Evolutionary conservation across 371 early-diverging fungal genomes (phyloP), one percentile per base, ranked within the genome.

Genomic region (Lichtheimia corymbifera): DNA sequence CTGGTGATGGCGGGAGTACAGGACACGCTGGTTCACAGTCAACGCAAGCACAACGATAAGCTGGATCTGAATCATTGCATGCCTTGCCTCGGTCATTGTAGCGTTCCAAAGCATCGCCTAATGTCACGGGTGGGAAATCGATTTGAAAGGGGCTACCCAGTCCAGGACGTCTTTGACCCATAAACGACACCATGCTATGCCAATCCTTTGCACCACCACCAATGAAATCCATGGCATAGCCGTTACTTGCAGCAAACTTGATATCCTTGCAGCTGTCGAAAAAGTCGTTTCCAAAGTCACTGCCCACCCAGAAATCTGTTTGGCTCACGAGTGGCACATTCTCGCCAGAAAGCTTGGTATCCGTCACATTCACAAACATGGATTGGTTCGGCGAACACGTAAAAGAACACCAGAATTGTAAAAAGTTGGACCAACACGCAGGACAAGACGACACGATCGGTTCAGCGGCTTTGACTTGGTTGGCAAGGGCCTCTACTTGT

Each of bases 251-350:
- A 0, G 84, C 83, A 73, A 90, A 89, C 66, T 89, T 88, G 67
- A 91, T 83, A 43, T 91, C 89, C 62, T 88, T 87, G 75, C 92
- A 91, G 24, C 87, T 87, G 63, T 88, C 84, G 56, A 70, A 91
- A 54, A 91, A 87, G 35, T 83, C 86, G 1, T 67, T 59, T 1
- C 87, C 89, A 64, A 86, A 86, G 22, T 73, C 54, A 27, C 82
- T 80, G 20, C 77, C 85, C 4, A 91, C 90, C 73, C 82, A 80
- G 56, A 83, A 84, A 62, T 88, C 86, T 1, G 81, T 64, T 3
- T 71, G 72, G 5, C 77, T 76, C 2, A 87, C 92, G 22, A 79
- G 65, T 11, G 58, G 64, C 22, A 71, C 52, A 18, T 74, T 61
- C 2, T 66, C 67, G n/a, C 50, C 55, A 0, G 72, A 50, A 0